Conservation (phyloP, 352 stramenopile species). For the Peronospora farinosa region DNA sequence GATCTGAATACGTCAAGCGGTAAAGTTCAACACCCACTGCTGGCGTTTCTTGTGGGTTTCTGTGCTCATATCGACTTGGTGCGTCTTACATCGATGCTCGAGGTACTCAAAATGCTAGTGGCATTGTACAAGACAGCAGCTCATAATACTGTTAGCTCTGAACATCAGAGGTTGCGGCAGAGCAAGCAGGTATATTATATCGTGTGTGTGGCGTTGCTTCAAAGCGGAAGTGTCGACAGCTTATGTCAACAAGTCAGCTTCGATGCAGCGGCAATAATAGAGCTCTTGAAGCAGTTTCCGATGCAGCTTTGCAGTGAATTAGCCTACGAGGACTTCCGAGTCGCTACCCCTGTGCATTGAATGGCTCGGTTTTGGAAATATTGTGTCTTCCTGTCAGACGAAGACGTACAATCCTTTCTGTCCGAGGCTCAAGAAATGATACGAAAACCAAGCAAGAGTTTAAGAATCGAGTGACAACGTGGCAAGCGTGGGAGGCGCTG, state of each 20-base stretch:
- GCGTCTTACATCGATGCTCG: constrained; percentile 23
- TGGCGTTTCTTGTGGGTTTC: constrained; percentile 34
- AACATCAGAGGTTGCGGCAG: constrained; percentile 8
- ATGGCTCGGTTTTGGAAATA: constrained; percentile 47
- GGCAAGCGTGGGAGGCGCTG: constrained; percentile 4
- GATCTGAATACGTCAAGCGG: background rate
- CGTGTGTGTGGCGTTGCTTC: constrained; percentile 38
- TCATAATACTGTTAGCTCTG: background rate
- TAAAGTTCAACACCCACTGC: constrained; percentile 4
- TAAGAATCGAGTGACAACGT: constrained; percentile 6
- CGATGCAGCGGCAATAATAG: constrained; percentile 7
- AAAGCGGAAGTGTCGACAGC: constrained; percentile 18
- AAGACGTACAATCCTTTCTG: constrained; percentile 38
- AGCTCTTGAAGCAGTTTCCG: constrained; percentile 29
- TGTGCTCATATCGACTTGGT: constrained; percentile 42
- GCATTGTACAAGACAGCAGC: constrained; percentile 12
- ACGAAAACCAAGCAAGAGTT: constrained; percentile 12
- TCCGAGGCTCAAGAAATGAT: constrained; percentile 21
- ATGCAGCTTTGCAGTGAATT: constrained; percentile 33
- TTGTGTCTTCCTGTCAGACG: constrained; percentile 30
- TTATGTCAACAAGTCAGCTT: constrained; percentile 24
- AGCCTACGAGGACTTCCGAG: constrained; percentile 36
- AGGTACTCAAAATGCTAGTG: constrained; percentile 26
- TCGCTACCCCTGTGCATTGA: constrained; percentile 46
- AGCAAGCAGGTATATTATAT: constrained; percentile 20